Evolutionary conservation across 257 asterid species (phyloP), one percentile per base, ranked within the genome.

Genomic region (Rehmannia glutinosa): DNA sequence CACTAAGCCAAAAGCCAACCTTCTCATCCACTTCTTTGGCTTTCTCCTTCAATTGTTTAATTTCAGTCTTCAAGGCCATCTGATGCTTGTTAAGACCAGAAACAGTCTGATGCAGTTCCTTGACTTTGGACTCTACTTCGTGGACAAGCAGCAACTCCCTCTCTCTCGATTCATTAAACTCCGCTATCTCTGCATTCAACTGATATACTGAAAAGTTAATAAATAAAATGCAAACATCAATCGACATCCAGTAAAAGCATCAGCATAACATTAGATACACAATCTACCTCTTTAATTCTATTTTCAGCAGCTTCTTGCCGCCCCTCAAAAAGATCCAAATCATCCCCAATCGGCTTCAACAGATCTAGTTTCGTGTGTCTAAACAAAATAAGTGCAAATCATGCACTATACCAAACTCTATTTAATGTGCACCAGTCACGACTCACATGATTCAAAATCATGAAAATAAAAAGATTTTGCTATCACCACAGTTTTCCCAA

Each of bases 21-120:
- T 87, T 78, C 45, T 85, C 97, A 68, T 94, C 96, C 82, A 78
- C 74, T 78, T 91, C 99, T 64, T 78, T 83, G 65, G 72, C 66
- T 84, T 83, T 88, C 73, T 91, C 97, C 86, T 81, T 94, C 72
- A 78, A 68, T 68, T 86, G 83, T 72, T 78, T 88, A 33, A 77
- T 51, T 51, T 51, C 58, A 4, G 58, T 51, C 17, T 51, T 51
- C 35, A 51, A 3, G 23, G 23, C 24, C 58, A 51, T 51, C 24
- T 51, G 58, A 25, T 51, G 35, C 79, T 81, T 91, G 77, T 91
- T 91, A 70, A 88, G 92, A 52, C 75, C 84, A 19, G 81, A 80
- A 72, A 91, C 87, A 61, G 72, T 81, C 75, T 81, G 88, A 25
- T 80, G 80, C 77, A 88, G 67, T 73, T 87, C 96, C 77, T 79